phyloP scores from a whole-genome alignment of 2,329 filamentous ascomycete genomes.

The Ophiocordyceps robertsii region DNA sequence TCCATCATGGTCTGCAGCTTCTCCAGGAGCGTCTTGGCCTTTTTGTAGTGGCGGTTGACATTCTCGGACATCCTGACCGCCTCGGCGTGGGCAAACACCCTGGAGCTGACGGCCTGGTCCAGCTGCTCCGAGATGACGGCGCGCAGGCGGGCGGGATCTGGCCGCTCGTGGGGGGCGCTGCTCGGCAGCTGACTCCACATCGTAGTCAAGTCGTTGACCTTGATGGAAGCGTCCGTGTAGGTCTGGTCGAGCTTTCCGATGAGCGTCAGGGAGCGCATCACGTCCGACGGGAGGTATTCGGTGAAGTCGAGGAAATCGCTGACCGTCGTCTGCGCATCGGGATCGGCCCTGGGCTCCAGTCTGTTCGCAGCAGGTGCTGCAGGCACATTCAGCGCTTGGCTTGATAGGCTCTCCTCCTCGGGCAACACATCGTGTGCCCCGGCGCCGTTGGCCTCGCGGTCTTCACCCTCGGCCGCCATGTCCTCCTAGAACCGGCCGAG shows the following conservation, averaged over 20 bases:
- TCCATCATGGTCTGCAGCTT: constrained; percentile 48
- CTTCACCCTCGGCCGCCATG: constrained; percentile 15
- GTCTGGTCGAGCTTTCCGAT: constrained; percentile 50
- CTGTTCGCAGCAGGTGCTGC: constrained; percentile 22
- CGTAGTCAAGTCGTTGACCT: constrained; percentile 41
- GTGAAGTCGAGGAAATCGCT: constrained; percentile 59
- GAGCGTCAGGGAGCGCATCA: constrained; percentile 50
- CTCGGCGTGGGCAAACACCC: constrained; percentile 47
- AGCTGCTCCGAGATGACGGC: constrained; percentile 47
- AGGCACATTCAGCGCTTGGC: constrained; percentile 9
- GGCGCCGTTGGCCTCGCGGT: constrained; percentile 7
- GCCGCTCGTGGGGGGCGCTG: constrained; percentile 31
- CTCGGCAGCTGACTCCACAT: constrained; percentile 42
- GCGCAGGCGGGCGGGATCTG: constrained; percentile 36
- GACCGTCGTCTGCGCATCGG: constrained; percentile 55
- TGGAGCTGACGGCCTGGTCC: constrained; percentile 38
- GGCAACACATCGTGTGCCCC: constrained; percentile 14
- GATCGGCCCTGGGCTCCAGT: constrained; percentile 42
- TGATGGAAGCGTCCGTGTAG: constrained; percentile 41
- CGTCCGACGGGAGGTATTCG: constrained; percentile 55
- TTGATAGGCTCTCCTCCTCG: constrained; percentile 12
- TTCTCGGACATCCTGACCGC: constrained; percentile 50
- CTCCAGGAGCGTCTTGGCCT: constrained; percentile 42
- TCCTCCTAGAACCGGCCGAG: neutral
- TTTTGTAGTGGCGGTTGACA: constrained; percentile 46